Percentiles rank a stretch among this genome's conserved stretches.
These are phyloP conservation scores for Colletotrichum gigasporum DNA, from an alignment of 2,329 filamentous ascomycete genomes.

Conservation along the genomic window DNA sequence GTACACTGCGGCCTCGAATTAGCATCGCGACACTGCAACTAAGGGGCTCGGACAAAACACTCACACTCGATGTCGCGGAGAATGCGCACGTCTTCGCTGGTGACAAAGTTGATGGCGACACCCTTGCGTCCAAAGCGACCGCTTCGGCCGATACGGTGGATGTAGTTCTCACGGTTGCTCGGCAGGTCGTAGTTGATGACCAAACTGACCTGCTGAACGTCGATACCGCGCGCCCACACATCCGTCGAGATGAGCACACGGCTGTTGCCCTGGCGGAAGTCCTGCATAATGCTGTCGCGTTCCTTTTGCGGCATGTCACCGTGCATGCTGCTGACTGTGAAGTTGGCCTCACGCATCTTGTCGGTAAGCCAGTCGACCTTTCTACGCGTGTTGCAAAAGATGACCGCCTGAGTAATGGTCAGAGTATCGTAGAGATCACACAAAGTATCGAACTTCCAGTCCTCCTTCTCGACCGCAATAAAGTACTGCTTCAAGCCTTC, in stretches of 20 bases:
- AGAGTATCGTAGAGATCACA: conserved; percentile 99
- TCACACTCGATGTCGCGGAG: conserved; percentile 93
- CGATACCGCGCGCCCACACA: conserved; percentile 97
- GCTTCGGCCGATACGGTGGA: conserved; percentile 96
- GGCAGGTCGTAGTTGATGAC: conserved; percentile 99
- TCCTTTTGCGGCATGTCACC: conserved; percentile 99
- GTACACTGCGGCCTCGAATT: conserved; percentile 69
- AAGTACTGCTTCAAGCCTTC: conserved; percentile 99
- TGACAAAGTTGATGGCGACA: conserved; percentile 99
- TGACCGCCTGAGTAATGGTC: conserved; percentile 98
- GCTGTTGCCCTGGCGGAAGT: conserved; percentile 96
- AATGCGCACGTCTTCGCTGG: conserved; percentile 96
- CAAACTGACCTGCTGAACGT: conserved; percentile 96
- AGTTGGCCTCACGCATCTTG: conserved; percentile 99
- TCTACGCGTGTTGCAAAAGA: conserved; percentile 98
- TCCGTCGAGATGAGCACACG: conserved; percentile 97
- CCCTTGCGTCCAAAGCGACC: conserved; percentile 97
- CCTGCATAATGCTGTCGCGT: conserved; percentile 98
- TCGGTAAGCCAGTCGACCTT: conserved; percentile 99
- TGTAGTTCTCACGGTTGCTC: conserved; percentile 99
- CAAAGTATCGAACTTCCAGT: conserved; percentile 99
- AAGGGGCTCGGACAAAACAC: conserved; percentile 42
- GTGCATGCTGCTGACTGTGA: conserved; percentile 98
- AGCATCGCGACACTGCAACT: conserved; percentile 37
- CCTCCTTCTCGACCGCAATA: conserved; percentile 98